These are phyloP conservation scores for Mucor circinelloides DNA, from an alignment of 371 early-diverging fungal species.

Conservation along the genomic window DNA sequence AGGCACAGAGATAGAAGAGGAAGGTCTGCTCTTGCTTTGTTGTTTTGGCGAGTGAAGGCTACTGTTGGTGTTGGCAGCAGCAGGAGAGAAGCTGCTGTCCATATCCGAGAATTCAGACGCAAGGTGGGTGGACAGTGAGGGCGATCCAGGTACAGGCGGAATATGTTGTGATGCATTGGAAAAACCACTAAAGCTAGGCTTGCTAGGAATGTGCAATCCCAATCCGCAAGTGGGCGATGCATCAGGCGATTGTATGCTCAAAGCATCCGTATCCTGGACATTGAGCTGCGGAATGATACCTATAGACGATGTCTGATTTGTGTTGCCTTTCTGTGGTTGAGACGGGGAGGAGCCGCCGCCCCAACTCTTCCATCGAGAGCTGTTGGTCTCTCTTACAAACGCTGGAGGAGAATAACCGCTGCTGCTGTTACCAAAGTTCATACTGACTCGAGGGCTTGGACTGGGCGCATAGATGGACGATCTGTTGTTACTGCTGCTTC, in stretches of 20 bases:
- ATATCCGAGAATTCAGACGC: constrained; percentile 14
- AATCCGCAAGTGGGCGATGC: constrained; percentile 23
- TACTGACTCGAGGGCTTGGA: constrained; percentile 9
- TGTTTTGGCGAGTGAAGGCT: constrained; percentile 6
- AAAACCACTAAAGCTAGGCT: not conserved
- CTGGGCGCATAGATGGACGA: constrained; percentile 18
- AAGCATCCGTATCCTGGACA: constrained; percentile 2
- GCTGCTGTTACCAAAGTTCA: constrained; percentile 4
- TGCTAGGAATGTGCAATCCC: constrained; percentile 31
- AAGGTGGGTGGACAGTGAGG: constrained; percentile 9
- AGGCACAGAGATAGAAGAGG: not conserved
- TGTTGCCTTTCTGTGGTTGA: not conserved
- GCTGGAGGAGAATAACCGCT: not conserved
- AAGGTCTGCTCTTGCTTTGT: not conserved
- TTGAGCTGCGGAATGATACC: constrained; percentile 13
- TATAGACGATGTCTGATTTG: not conserved
- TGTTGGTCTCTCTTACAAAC: not conserved
- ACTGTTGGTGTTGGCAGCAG: not conserved
- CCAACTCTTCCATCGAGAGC: constrained; percentile 34
- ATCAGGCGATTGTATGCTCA: not conserved
- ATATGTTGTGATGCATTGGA: not conserved
- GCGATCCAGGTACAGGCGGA: constrained; percentile 23
- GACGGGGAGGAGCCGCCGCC: constrained; percentile 18
- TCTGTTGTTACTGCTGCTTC: not conserved
- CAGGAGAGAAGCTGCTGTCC: constrained; percentile 2